Evolutionary conservation across 768 basidiomycete genomes (phyloP).

Genomic region (Kwoniella sp.): DNA sequence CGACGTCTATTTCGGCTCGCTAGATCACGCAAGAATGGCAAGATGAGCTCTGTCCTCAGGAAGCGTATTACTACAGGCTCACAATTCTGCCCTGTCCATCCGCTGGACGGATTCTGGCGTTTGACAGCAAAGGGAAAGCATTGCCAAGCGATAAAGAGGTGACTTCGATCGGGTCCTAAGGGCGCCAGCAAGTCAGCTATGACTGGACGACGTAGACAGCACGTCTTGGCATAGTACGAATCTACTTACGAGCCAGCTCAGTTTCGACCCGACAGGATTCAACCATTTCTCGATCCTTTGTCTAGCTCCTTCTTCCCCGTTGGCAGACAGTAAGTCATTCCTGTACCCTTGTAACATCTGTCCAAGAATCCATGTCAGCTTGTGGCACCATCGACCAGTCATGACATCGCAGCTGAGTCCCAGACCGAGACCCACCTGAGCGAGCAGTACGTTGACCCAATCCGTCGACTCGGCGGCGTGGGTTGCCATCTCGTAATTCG

Average conservation of each 20-base stretch:
- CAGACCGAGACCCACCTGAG: slow-evolving; percentile 65
- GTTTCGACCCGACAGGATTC: slow-evolving; percentile 72
- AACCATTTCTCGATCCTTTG: slow-evolving; percentile 76
- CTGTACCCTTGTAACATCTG: slow-evolving; percentile 74
- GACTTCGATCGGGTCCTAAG: slow-evolving; percentile 79
- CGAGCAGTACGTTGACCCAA: slow-evolving; percentile 86
- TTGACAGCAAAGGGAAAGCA: slow-evolving; percentile 74
- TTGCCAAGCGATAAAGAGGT: slow-evolving; percentile 81
- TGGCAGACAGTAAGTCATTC: slow-evolving; percentile 67
- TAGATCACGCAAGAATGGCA: slow-evolving; percentile 48
- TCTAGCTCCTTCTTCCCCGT: slow-evolving; percentile 83
- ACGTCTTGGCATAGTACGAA: not conserved
- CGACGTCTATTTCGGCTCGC: slow-evolving; percentile 80
- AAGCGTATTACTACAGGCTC: slow-evolving; percentile 23
- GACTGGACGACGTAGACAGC: not conserved
- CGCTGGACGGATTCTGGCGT: slow-evolving; percentile 66
- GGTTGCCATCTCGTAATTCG: slow-evolving; percentile 58
- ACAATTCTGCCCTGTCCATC: slow-evolving; percentile 56
- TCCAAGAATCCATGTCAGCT: slow-evolving; percentile 44
- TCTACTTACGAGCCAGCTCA: slow-evolving; percentile 55
- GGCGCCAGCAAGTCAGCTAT: slow-evolving; percentile 5
- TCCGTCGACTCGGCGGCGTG: slow-evolving; percentile 71
- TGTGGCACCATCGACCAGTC: not conserved
- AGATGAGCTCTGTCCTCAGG: not conserved
- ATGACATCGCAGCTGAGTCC: not conserved